Conservation (phyloP, 768 basidiomycete species). For the Mycena galericulata region DNA sequence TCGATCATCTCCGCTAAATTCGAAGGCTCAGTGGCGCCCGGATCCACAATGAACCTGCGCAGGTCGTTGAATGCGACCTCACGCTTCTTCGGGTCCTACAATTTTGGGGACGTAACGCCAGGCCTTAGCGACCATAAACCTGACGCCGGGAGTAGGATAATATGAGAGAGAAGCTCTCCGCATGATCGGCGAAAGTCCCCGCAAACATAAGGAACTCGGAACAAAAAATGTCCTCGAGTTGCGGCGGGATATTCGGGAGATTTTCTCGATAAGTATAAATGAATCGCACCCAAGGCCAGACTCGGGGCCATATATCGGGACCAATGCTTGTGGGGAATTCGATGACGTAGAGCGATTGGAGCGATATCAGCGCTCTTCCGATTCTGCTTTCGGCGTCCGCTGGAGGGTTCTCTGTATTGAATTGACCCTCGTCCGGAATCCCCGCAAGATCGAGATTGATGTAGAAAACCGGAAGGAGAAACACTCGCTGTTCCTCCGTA, state of each 20-base stretch:
- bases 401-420: neutral
- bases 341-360: neutral
- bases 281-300: conserved; percentile 4
- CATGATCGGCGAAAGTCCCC: conserved; percentile 1
- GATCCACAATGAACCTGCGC: neutral
- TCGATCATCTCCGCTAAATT: neutral
- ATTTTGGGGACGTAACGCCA: conserved; percentile 2
- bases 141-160: neutral
- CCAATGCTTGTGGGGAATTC: neutral
- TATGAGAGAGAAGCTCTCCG: neutral
- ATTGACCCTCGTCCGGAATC: neutral
- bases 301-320: neutral
- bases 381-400: neutral
- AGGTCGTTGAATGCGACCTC: neutral
- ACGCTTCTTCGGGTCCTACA: neutral
- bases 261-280: neutral
- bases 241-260: neutral
- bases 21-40: neutral
- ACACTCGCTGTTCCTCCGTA: neutral
- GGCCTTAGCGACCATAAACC: neutral
- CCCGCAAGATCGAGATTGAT: conserved; percentile 7
- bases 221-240: neutral
- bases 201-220: conserved; percentile 17
- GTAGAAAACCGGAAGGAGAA: conserved; percentile 4
- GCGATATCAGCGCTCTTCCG: conserved; percentile 4